Conservation (phyloP, 139 green algal species). For the Raphidocelis subcapitata region DNA sequence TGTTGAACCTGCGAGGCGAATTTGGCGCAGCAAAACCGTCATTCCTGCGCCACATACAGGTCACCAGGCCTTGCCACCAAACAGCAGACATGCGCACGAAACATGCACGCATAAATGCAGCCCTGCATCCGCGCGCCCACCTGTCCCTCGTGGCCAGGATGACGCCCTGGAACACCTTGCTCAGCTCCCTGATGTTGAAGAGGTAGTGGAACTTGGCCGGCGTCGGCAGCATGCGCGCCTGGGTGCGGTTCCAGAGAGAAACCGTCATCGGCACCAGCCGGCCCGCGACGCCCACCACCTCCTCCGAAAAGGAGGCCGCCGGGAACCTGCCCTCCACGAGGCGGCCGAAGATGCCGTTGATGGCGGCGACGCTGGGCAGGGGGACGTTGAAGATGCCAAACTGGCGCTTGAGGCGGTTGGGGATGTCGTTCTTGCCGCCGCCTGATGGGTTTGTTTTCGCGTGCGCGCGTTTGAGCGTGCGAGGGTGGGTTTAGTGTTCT, state of each 20-base stretch:
- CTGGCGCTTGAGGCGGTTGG: conserved; percentile 95
- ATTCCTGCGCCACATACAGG: no score
- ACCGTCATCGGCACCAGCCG: conserved; percentile 86
- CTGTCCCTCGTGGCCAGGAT: conserved; percentile 74
- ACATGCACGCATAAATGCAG: no score
- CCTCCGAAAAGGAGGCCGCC: conserved; percentile 52
- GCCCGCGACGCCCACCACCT: conserved; percentile 57
- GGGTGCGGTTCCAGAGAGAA: conserved; percentile 75
- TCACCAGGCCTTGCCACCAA: no score
- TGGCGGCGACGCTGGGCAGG: conserved; percentile 71
- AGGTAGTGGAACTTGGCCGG: conserved; percentile 96
- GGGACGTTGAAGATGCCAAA: conserved; percentile 92
- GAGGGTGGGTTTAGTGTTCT: no score
- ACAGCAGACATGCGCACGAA: no score
- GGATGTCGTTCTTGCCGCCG: conserved; percentile 93
- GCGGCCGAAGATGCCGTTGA: conserved; percentile 91
- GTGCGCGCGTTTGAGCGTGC: no score
- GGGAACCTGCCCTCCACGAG: conserved; percentile 76
- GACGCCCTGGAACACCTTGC: conserved; percentile 89
- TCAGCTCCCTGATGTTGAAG: conserved; percentile 96
- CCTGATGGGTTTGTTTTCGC: no score
- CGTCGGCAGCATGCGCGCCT: conserved; percentile 79
- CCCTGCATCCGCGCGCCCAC: background rate
- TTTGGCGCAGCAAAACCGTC: no score
- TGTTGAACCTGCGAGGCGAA: conserved; percentile 30